phyloP scores from a whole-genome alignment of 129 eudicot genomes.

The Arctium minus region DNA sequence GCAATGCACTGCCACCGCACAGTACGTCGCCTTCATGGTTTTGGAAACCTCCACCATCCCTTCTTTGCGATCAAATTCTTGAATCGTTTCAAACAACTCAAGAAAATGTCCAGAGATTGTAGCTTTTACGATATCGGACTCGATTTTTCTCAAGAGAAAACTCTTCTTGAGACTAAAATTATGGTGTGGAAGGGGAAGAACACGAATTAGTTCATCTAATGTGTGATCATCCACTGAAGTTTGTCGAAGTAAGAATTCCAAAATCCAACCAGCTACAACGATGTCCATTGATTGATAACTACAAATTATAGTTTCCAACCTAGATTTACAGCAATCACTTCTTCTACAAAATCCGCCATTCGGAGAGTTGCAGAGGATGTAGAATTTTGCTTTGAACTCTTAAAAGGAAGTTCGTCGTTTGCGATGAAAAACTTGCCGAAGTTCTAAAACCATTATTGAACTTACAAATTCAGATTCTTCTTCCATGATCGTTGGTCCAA shows the following conservation, averaged over 20 bases:
- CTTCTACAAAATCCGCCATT: not conserved
- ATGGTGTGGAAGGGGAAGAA: slow-evolving; percentile 35
- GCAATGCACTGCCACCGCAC: slow-evolving; percentile 49
- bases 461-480: not conserved
- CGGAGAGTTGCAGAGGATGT: too few species aligned
- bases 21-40: slow-evolving; percentile 44
- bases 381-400: not conserved
- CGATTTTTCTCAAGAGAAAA: slow-evolving; percentile 36
- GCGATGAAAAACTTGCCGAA: not conserved
- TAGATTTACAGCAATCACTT: too few species aligned
- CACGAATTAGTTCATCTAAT: slow-evolving; percentile 13
- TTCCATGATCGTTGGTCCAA: not conserved
- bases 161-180: slow-evolving; percentile 21
- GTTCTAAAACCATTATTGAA: not conserved
- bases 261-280: slow-evolving; percentile 47
- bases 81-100: slow-evolving; percentile 32
- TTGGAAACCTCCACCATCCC: slow-evolving; percentile 14
- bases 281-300: slow-evolving; percentile 30
- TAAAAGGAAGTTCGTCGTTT: not conserved
- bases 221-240: slow-evolving; percentile 27
- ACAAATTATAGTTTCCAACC: not conserved
- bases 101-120: slow-evolving; percentile 30
- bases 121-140: slow-evolving; percentile 19
- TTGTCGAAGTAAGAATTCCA: slow-evolving; percentile 45
- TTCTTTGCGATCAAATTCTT: slow-evolving; percentile 27